Conservation (phyloP, 305 asterid species). For the Petunia hybrid region DNA sequence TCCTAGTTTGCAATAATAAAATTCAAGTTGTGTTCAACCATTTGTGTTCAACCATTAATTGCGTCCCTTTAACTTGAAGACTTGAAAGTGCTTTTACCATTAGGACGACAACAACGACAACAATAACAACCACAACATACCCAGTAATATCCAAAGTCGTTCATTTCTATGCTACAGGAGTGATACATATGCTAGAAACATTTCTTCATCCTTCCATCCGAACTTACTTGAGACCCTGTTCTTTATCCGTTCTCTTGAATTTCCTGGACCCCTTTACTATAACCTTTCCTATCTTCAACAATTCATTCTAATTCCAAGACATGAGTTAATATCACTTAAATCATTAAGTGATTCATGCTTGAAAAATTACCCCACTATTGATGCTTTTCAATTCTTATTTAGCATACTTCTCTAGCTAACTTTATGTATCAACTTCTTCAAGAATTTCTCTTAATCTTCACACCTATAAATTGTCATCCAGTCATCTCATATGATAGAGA, state of each 20-base stretch:
- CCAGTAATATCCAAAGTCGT: no score
- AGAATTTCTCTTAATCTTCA: no score
- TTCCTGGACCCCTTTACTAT: not conserved
- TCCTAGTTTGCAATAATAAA: no score
- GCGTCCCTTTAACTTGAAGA: no score
- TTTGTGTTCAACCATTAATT: no score
- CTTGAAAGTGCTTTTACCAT: no score
- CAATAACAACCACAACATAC: no score
- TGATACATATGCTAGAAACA: not conserved
- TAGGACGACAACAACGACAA: no score
- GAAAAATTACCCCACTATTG: conserved; percentile 1
- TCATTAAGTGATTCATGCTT: not conserved
- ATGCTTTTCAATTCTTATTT: not conserved
- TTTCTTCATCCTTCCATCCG: not conserved
- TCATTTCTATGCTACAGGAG: not conserved
- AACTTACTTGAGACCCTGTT: not conserved
- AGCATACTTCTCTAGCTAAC: not conserved
- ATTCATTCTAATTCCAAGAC: not conserved
- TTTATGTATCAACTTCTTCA: not conserved
- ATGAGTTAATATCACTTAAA: no score
- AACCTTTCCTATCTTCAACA: not conserved
- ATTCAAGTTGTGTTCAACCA: no score
- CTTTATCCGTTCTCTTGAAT: not conserved
- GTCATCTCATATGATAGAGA: not conserved
- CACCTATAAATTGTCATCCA: not conserved